A percentile compares a stretch with the other conserved stretches of the same genome.
phyloP scores from a whole-genome alignment of 306 rosid species.

The Pterocarpus macrocarpus region DNA sequence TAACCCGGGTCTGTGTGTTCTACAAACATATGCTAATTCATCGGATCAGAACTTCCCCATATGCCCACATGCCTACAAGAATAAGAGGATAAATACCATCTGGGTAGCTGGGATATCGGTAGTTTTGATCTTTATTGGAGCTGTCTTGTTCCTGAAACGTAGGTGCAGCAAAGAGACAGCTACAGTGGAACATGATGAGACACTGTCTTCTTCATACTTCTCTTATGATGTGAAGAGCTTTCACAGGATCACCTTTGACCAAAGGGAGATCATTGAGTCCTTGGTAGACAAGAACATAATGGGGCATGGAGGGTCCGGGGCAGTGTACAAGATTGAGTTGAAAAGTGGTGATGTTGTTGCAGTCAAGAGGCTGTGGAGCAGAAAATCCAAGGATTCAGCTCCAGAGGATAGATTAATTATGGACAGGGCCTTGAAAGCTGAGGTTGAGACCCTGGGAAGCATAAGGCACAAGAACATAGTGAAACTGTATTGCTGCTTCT shows the following conservation, averaged over 20 bases:
- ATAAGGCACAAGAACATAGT: conserved; percentile 95
- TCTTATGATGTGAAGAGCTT: conserved; percentile 87
- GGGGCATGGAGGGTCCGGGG: conserved; percentile 95
- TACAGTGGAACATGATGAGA: conserved; percentile 73
- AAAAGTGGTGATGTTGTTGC: conserved; percentile 83
- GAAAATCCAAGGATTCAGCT: conserved; percentile 59
- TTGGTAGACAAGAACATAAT: conserved; percentile 90
- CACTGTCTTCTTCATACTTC: conserved; percentile 67
- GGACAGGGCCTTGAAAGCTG: conserved; percentile 79
- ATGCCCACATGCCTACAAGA: conserved; percentile 57
- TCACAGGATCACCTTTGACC: conserved; percentile 81
- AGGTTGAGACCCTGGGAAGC: conserved; percentile 91
- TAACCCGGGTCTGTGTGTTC: conserved; percentile 81
- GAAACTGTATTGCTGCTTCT: conserved; percentile 81
- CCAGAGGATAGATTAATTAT: conserved; percentile 65
- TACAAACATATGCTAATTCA: conserved; percentile 55
- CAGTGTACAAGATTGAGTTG: conserved; percentile 81
- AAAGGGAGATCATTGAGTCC: conserved; percentile 69
- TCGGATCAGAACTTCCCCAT: conserved; percentile 64
- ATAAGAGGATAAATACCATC: conserved; percentile 66
- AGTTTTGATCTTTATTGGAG: conserved; percentile 70
- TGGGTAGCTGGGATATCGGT: conserved; percentile 80
- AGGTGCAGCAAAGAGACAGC: conserved; percentile 64
- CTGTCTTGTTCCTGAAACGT: conserved; percentile 69
- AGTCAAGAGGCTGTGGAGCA: conserved; percentile 78